phyloP scores from a whole-genome alignment of 2,329 filamentous ascomycete genomes.

The Plectosphaerella sp. region DNA sequence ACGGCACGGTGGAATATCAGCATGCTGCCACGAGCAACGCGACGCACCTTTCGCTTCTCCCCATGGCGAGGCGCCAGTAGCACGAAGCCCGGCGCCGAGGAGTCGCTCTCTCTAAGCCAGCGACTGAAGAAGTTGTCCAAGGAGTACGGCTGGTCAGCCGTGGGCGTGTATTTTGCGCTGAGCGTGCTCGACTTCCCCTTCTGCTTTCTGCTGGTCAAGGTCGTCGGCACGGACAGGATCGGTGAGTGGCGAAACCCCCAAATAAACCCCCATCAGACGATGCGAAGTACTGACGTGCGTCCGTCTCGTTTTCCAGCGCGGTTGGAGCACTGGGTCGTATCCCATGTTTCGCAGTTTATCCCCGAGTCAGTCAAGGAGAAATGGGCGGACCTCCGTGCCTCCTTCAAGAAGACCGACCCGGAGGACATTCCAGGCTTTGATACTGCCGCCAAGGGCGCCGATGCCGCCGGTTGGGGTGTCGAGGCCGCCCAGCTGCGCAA shows the following conservation, averaged over 20 bases:
- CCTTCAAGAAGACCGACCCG: slow-evolving; percentile 40
- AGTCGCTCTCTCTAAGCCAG: slow-evolving; percentile 55
- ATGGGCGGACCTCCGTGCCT: slow-evolving; percentile 45
- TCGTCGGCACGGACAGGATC: slow-evolving; percentile 81
- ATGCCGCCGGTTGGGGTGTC: slow-evolving; percentile 56
- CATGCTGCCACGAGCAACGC: slow-evolving; percentile 2
- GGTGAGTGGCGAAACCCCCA: slow-evolving; percentile 42
- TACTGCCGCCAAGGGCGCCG: slow-evolving; percentile 38
- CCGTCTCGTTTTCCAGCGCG: slow-evolving; percentile 35
- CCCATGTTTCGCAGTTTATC: slow-evolving; percentile 52
- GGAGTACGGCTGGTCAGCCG: slow-evolving; percentile 90
- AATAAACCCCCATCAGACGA: neutral
- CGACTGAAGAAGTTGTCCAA: slow-evolving; percentile 78
- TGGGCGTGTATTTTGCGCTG: slow-evolving; percentile 84
- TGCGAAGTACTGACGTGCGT: slow-evolving; percentile 1
- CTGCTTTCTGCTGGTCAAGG: slow-evolving; percentile 83
- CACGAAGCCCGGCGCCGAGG: slow-evolving; percentile 1
- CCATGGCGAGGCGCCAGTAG: slow-evolving; percentile 4
- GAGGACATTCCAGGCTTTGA: slow-evolving; percentile 35
- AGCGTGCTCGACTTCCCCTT: slow-evolving; percentile 90
- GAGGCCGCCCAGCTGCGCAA: slow-evolving; percentile 58
- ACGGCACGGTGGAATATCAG: neutral
- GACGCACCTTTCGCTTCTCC: slow-evolving; percentile 11
- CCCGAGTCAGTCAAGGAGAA: slow-evolving; percentile 53
- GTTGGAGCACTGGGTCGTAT: slow-evolving; percentile 64